Conservation (phyloP, 2,329 filamentous ascomycete species). For the Colletotrichum australisinense region DNA sequence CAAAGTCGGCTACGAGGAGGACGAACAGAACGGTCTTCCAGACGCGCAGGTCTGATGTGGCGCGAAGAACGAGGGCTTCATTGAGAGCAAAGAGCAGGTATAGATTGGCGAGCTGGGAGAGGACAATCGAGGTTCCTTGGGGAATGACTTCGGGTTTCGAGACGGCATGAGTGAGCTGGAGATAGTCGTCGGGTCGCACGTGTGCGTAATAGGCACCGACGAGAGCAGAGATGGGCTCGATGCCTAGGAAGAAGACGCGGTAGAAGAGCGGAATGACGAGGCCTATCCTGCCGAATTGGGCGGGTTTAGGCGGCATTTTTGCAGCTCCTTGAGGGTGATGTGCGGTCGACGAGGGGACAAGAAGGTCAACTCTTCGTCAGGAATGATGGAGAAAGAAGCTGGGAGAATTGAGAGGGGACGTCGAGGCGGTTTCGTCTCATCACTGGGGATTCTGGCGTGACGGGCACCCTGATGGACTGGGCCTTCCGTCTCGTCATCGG, state of each 20-base stretch:
- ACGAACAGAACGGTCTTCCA: constrained; percentile 76
- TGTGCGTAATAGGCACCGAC: constrained; percentile 64
- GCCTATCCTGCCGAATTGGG: constrained; percentile 40
- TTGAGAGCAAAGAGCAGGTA: constrained; percentile 83
- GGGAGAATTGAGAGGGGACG: constrained; percentile 1
- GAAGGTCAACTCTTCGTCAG: neutral
- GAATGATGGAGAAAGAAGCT: neutral
- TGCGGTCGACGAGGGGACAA: neutral
- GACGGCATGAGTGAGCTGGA: constrained; percentile 70
- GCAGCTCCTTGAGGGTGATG: neutral
- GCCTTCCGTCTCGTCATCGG: neutral
- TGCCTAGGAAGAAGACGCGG: constrained; percentile 78
- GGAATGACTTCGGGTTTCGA: constrained; percentile 64
- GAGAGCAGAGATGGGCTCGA: constrained; percentile 71
- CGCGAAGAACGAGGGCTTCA: constrained; percentile 80
- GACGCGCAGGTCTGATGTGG: constrained; percentile 74
- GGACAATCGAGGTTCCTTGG: constrained; percentile 71
- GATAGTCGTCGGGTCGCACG: constrained; percentile 66
- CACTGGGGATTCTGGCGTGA: constrained; percentile 26
- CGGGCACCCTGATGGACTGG: constrained; percentile 30
- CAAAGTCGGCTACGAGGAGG: constrained; percentile 80
- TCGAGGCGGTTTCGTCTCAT: constrained; percentile 27
- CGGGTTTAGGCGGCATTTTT: constrained; percentile 37
- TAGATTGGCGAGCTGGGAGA: constrained; percentile 82
- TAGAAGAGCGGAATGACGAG: constrained; percentile 70